Conservation (phyloP, 768 basidiomycete genomes). For the Kwoniella dendrophila region DNA sequence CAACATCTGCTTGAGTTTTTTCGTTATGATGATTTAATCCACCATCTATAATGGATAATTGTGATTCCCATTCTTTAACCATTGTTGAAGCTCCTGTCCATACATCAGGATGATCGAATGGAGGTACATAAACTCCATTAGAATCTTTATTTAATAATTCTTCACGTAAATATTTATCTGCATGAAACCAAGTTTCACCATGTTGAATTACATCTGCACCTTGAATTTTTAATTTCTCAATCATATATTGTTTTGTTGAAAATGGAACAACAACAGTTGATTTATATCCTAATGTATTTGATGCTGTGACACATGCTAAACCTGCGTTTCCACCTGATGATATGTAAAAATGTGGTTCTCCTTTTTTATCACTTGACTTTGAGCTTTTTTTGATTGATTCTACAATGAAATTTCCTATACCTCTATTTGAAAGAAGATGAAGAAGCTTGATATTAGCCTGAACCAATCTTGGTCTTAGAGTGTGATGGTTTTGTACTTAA, state of each 20-base stretch:
- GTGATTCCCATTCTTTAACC: conserved; percentile 36
- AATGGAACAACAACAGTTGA: conserved; percentile 40
- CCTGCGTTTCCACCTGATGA: conserved; percentile 50
- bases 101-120: conserved; percentile 42
- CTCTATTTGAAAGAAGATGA: conserved; percentile 10
- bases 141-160: conserved; percentile 21
- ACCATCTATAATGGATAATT: conserved; percentile 17
- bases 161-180: conserved; percentile 32
- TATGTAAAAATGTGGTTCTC: conserved; percentile 32
- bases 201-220: conserved; percentile 40
- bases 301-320: conserved; percentile 32
- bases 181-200: conserved; percentile 37
- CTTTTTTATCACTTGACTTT: not conserved
- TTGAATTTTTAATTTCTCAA: conserved; percentile 27
- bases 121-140: conserved; percentile 44
- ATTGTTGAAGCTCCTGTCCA: conserved; percentile 37
- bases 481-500: too few relatives aligned
- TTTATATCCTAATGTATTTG: conserved; percentile 25
- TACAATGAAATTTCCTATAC: conserved; percentile 35
- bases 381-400: conserved; percentile 10
- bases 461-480: not conserved
- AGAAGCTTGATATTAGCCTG: not conserved
- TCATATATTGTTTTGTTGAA: conserved; percentile 33
- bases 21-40: not conserved
- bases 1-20: conserved; percentile 26